Conservation (phyloP, 495 filamentous ascomycete species). For the Penicillium antarcticum region DNA sequence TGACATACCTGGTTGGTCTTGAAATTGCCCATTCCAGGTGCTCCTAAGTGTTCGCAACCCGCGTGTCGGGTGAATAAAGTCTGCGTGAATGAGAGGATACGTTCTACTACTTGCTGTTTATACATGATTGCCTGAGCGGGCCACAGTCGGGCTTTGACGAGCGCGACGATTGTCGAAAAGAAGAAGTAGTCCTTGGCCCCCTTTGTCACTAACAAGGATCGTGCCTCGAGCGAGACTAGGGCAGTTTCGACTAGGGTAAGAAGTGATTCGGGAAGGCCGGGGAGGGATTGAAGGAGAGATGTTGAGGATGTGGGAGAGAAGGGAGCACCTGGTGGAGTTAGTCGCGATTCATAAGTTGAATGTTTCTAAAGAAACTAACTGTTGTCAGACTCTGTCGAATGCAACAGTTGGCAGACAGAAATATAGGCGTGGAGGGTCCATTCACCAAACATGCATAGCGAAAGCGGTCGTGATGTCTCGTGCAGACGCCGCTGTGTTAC, state of each 20-base stretch:
- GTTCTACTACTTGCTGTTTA: slow-evolving; percentile 40
- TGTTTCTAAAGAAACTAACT: neutral
- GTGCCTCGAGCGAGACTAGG: slow-evolving; percentile 33
- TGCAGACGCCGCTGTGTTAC: slow-evolving; percentile 34
- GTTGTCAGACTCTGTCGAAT: slow-evolving; percentile 14
- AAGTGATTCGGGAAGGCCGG: slow-evolving; percentile 35
- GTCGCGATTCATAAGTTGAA: neutral
- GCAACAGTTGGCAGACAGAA: slow-evolving; percentile 37
- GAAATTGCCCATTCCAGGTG: slow-evolving; percentile 31
- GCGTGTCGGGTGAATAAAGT: slow-evolving; percentile 36
- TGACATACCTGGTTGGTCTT: slow-evolving; percentile 32
- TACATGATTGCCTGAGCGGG: slow-evolving; percentile 33
- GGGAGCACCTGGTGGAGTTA: slow-evolving; percentile 2
- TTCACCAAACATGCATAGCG: slow-evolving; percentile 37
- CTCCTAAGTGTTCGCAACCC: slow-evolving; percentile 35
- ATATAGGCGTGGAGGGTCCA: slow-evolving; percentile 40
- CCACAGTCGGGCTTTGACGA: slow-evolving; percentile 40
- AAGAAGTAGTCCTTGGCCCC: slow-evolving; percentile 47
- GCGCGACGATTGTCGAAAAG: slow-evolving; percentile 37
- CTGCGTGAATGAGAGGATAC: slow-evolving; percentile 36
- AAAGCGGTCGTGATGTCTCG: slow-evolving; percentile 33
- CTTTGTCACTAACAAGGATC: slow-evolving; percentile 36
- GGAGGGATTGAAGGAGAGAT: slow-evolving; percentile 28
- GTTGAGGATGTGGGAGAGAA: slow-evolving; percentile 13
- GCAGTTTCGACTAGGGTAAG: slow-evolving; percentile 34